Base-by-base conservation (phyloP, 805 yeast species). In the Candida sakaeoensis region DNA sequence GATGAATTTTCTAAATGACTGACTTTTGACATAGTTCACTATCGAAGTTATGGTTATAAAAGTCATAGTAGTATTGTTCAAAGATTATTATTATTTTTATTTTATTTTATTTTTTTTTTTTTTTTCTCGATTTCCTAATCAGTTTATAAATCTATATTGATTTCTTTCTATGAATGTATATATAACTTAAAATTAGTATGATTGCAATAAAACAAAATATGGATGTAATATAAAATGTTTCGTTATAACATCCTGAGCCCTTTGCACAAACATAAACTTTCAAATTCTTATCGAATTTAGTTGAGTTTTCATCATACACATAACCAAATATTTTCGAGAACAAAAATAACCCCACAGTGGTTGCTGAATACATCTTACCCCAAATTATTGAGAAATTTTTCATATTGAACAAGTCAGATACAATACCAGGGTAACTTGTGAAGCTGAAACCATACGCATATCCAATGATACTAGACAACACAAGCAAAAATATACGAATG, bases 401-500 rank as follows among this genome's bases (percentile, higher is more conserved):
- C 65, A 61, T 57, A 43, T 54, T 52, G 47, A 62, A 60, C 14
- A 58, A 45, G 40, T 62, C 68, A 1, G 67, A 50, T 12, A 60
- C 46, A 13, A 62, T 61, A 8, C 60, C 65, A 2, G 68, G 68
- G 38, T 55, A 62, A 39, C 62, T 48, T 2, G 67, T 51, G 40
- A 62, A 62, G 35, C 58, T 49, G 36, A 61, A 61, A 3, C 68
- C 68, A 45, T 62, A 61, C 8, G 66, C 60, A 33, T 50, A 62
- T 1, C 68, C 68, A 29, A 62, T 57, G 18, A 56, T 33, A 38
- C 52, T 46, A 3, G 67, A 60, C 7, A 51, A 48, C 10, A 55
- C 38, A 49, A 51, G 43, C n/a, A 62, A 42, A 15, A 44, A 47
- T 4, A 45, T 33, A 30, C 58, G 55, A 9, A 50, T 51, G 3